Evolutionary conservation across 2,329 filamentous ascomycete species (phyloP), one percentile per base, ranked within the genome.

Genomic region (Phaeomoniella chlamydospora): DNA sequence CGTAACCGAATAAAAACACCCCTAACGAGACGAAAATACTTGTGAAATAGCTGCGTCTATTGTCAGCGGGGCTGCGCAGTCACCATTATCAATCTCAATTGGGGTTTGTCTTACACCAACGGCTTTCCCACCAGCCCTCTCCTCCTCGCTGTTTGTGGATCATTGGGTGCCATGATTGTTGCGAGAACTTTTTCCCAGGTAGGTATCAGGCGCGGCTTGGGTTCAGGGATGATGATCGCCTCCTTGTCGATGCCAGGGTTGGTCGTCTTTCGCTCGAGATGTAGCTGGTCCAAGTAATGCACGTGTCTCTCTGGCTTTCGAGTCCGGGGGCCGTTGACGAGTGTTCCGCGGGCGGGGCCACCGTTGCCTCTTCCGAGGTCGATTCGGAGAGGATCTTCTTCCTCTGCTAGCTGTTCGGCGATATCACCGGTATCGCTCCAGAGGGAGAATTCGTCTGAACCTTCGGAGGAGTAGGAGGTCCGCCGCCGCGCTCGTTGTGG

Each of bases 391-490:
- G 85, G 83, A 56, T 94, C 84, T 60, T 88, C 76, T 52, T 77
- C 76, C 65, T 82, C 79, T 51, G 74, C 81, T 49, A 87, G 70
- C 68, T 92, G 88, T 64, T 94, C 88, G 52, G 84, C 85, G 50
- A 96, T 74, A 61, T 96, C 90, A 53, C 86, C 88, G 31, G 88
- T 94, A 59, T 94, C 86, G 54, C 83, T 87, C 86, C 85, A 94
- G 49, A 82, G 75, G 40, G 78, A 84, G 58, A 83, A 82, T 50
- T 80, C 74, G 56, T 68, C 67, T 41, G 72, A 74, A 50, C 58
- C 58, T 49, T 50, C 48, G 18, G 64, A 62, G 42, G 60, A 61
- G 35, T 51, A 48, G 17, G 71, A 74, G 46, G 65, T 70, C 54
- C 64, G 65, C 49, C 64, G 61, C 58, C 59, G 50, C 59, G 63